These are phyloP conservation scores for Leccinum solheimii DNA, from an alignment of 1,284 basidiomycete genomes.

Conservation along the genomic window DNA sequence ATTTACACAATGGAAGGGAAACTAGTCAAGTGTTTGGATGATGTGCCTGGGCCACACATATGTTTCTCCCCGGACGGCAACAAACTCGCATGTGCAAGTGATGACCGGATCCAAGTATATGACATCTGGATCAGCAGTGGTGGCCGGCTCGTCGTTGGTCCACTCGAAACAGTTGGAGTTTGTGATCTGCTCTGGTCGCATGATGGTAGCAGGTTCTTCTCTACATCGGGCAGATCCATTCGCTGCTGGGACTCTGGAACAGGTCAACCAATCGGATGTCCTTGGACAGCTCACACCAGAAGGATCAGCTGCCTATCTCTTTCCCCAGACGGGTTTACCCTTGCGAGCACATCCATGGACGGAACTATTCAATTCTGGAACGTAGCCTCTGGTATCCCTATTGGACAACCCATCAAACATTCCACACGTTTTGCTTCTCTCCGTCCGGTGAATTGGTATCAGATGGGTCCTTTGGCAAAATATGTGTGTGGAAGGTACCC, in stretches of 20 bases:
- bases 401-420: background rate
- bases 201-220: conserved; percentile 2
- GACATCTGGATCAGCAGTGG: background rate
- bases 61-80: no score
- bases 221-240: conserved; percentile 3
- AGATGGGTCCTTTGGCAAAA: background rate
- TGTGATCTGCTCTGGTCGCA: background rate
- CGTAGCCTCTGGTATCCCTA: no score
- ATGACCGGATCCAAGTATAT: no score
- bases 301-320: background rate
- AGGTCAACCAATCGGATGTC: conserved; percentile 2
- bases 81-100: no score
- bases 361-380: no score
- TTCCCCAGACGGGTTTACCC: conserved; percentile 8
- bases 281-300: conserved; percentile 9
- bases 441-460: background rate
- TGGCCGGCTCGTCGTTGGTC: background rate
- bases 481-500: background rate
- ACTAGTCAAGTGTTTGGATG: no score
- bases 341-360: conserved; percentile 14
- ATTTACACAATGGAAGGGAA: no score
- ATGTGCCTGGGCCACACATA: no score
- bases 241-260: conserved; percentile 13
- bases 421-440: background rate
- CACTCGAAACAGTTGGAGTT: background rate